Base-by-base conservation (phyloP, 2,329 filamentous ascomycete genomes). In the Sclerotinia nivalis region DNA sequence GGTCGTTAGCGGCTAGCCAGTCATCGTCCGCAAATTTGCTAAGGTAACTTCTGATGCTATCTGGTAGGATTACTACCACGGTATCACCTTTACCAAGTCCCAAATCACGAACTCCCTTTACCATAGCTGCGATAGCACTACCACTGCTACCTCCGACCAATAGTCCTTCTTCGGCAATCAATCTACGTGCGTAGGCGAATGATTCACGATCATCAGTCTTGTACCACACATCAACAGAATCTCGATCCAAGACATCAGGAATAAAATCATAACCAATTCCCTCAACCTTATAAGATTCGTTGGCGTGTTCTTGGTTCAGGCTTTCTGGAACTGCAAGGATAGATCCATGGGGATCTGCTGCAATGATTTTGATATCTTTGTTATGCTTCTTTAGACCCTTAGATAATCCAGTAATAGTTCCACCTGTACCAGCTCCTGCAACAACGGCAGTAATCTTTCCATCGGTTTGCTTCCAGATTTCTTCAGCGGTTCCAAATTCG, bases 201-300 rank as follows among this genome's bases (percentile, higher is more conserved):
- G 94, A 94, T 79, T 97, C 92, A 72, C 88, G 87, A 78, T 99
- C 96, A 72, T 95, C 92, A 4, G 96, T 99, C 88, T 99, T 99
- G 84, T 97, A 98, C 96, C 96, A 99, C 78, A 91, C 91, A 80
- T 97, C 92, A 43, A 99, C 92, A 7, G 87, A 80, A 40, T 89
- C 81, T 77, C 91, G 93, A 74, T 96, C 89, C 69, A 99, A 84
- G 7, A 99, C 96, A 34, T 98, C 93, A 9, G 96, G 96, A 71
- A 99, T 91, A 80, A 99, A 99, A 80, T 99, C 96, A 80, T 99
- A 99, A 28, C 96, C 96, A 77, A 99, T 99, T 56, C 96, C 96
- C 83, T 99, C 96, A 0, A 99, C 96, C 83, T 99, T 98, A 84
- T 99, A 99, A 1, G 90, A 85, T 80, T 93, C 89, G 78, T 97